Conservation (phyloP, 2,329 filamentous ascomycete genomes). For the Alternaria conjuncta region DNA sequence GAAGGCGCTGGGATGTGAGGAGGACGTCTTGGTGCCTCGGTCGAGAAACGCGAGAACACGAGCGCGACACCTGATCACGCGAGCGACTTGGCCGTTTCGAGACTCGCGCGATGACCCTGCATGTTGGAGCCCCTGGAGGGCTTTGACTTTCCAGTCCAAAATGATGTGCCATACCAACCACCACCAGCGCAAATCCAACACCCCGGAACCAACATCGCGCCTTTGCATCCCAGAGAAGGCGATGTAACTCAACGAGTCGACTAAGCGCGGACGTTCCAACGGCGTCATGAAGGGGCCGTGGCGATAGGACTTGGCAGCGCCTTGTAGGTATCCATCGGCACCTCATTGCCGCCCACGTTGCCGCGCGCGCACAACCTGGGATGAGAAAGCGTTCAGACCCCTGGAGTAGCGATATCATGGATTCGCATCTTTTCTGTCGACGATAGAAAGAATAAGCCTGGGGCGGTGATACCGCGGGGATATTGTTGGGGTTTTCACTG, state of each 20-base stretch:
- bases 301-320: not conserved
- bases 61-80: not conserved
- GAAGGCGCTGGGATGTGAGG: not conserved
- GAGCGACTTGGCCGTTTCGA: not conserved
- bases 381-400: not conserved
- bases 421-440: not conserved
- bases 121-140: no score
- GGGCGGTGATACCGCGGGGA: not conserved
- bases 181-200: not conserved
- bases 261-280: not conserved
- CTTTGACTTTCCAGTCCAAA: not conserved
- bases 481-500: not conserved
- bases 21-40: not conserved
- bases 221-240: not conserved
- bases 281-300: not conserved
- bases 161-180: not conserved
- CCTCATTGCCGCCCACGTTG: not conserved
- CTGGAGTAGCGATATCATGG: not conserved
- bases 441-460: not conserved
- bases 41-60: not conserved
- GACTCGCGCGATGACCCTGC: not conserved
- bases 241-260: not conserved
- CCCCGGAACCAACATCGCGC: not conserved
- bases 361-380: not conserved
- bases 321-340: not conserved